phyloP scores from a whole-genome alignment of 2,329 filamentous ascomycete species.

The Akanthomyces dipterigenus region DNA sequence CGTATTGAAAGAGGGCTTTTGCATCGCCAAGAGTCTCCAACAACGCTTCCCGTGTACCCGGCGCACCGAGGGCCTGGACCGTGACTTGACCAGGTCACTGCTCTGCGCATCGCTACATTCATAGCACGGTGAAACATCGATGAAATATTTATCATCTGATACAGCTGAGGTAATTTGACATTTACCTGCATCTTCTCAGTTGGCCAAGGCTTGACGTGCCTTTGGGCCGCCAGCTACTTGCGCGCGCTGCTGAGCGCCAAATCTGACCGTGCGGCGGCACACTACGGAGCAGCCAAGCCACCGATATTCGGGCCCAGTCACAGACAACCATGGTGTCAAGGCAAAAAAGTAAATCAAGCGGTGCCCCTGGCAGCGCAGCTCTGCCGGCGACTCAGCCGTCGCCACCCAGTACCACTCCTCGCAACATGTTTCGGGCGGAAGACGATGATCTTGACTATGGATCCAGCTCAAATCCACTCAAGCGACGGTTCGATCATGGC shows the following conservation, averaged over 20 bases:
- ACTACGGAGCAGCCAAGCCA: background rate
- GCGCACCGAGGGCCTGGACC: background rate
- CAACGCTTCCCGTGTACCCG: background rate
- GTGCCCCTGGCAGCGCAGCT: background rate
- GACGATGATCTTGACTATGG: constrained; percentile 7
- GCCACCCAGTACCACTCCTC: background rate
- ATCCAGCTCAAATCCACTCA: constrained; percentile 45
- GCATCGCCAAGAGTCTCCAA: background rate
- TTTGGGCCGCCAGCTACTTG: background rate
- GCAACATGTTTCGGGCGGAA: background rate
- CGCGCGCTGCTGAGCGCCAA: background rate
- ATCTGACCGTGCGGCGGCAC: background rate
- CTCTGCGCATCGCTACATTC: too few relatives aligned
- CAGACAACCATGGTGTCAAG: background rate
- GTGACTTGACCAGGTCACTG: too few relatives aligned
- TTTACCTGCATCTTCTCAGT: background rate
- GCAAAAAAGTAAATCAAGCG: background rate
- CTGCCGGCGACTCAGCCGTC: background rate
- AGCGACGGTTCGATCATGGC: constrained; percentile 55
- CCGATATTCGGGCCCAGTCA: too few relatives aligned
- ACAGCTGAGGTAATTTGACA: too few relatives aligned
- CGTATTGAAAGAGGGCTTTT: background rate
- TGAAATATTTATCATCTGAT: background rate
- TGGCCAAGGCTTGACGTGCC: background rate
- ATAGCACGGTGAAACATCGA: background rate